Evolutionary conservation across 2,329 filamentous ascomycete species (phyloP).

Genomic region (Metarhizium brunneum): DNA sequence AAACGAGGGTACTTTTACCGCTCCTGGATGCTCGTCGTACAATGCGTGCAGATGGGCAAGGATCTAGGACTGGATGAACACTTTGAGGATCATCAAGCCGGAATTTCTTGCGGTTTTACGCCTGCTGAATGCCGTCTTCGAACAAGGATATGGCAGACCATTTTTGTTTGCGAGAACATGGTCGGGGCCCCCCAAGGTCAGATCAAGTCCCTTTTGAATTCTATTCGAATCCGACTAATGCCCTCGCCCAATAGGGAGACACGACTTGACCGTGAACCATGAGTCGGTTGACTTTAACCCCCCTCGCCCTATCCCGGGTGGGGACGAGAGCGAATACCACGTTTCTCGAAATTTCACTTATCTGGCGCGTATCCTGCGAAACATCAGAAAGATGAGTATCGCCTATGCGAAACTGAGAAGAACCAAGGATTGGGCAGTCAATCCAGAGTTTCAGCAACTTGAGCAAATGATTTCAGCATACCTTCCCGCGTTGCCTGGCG

Average conservation of each 20-base stretch:
- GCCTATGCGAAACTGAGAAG: constrained; percentile 66
- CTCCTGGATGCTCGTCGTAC: constrained; percentile 93
- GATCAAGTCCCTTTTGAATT: not conserved
- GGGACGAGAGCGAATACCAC: constrained; percentile 66
- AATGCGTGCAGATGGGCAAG: constrained; percentile 86
- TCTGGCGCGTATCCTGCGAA: constrained; percentile 66
- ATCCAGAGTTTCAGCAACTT: constrained; percentile 72
- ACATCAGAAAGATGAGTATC: constrained; percentile 68
- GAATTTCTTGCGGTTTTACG: constrained; percentile 58
- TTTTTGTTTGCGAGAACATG: constrained; percentile 84
- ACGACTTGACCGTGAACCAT: constrained; percentile 65
- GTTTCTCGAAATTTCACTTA: constrained; percentile 79
- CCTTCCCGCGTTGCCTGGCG: constrained; percentile 66
- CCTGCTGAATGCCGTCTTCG: constrained; percentile 73
- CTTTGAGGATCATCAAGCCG: constrained; percentile 65
- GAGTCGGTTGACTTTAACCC: constrained; percentile 69
- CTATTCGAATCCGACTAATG: not conserved
- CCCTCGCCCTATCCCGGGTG: constrained; percentile 51
- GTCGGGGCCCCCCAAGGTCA: constrained; percentile 85
- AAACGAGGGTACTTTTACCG: constrained; percentile 94
- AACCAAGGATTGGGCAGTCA: constrained; percentile 77
- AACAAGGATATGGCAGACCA: constrained; percentile 81
- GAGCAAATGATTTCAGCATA: constrained; percentile 70
- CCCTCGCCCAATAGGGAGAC: constrained; percentile 46
- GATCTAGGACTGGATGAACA: constrained; percentile 87